phyloP scores from a whole-genome alignment of 345 rosid species.

The Aurinia saxatilis region DNA sequence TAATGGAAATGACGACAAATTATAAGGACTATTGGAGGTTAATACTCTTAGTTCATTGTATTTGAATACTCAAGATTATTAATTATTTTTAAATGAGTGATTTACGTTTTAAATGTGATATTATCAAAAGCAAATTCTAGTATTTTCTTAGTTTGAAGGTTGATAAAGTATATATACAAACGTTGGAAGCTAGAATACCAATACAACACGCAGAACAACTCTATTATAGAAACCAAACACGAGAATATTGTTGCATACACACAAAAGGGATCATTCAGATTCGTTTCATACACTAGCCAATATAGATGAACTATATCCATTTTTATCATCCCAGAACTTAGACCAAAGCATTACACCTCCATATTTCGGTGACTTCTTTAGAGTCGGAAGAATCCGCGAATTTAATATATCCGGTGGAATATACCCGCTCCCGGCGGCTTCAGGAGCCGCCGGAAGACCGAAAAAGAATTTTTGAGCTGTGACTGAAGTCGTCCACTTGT shows the following conservation, averaged over 20 bases:
- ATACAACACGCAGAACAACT: neutral
- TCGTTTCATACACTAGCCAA: constrained; percentile 28
- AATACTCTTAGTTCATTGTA: too few species aligned
- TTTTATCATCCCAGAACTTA: constrained; percentile 44
- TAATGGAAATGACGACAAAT: too few species aligned
- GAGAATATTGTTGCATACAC: neutral
- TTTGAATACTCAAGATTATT: too few species aligned
- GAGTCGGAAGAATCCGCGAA: constrained; percentile 36
- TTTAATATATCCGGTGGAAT: constrained; percentile 36
- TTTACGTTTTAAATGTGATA: too few species aligned
- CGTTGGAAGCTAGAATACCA: neutral
- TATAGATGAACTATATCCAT: constrained; percentile 46
- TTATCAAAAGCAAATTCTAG: too few species aligned
- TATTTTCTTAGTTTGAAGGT: too few species aligned
- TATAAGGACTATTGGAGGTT: too few species aligned
- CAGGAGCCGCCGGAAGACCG: constrained; percentile 53
- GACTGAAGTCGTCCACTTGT: constrained; percentile 43
- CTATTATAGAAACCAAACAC: neutral
- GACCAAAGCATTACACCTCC: constrained; percentile 71
- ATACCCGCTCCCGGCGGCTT: constrained; percentile 51
- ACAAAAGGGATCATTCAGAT: neutral
- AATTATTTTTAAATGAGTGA: too few species aligned
- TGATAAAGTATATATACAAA: neutral
- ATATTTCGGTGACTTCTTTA: constrained; percentile 39
- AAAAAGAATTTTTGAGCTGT: constrained; percentile 32